These are phyloP conservation scores for Neonectria ditissima DNA, from an alignment of 2,329 filamentous ascomycete species.

Conservation along the genomic window DNA sequence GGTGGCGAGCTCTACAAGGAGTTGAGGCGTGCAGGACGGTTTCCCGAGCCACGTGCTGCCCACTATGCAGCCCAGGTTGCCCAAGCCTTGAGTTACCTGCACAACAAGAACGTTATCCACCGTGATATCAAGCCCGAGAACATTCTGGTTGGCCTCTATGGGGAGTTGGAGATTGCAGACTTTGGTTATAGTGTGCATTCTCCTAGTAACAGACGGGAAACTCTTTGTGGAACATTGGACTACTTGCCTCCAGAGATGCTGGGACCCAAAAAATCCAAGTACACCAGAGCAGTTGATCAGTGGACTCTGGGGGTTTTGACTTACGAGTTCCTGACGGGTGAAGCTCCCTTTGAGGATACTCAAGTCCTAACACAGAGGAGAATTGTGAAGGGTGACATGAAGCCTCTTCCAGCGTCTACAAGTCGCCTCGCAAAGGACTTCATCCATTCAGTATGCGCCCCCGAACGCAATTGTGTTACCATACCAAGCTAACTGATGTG, in stretches of 20 bases:
- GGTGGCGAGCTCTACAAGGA: constrained; percentile 78
- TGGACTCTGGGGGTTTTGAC: constrained; percentile 43
- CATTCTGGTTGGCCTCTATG: constrained; percentile 47
- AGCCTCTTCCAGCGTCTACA: constrained; percentile 33
- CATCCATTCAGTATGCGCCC: constrained; percentile 9
- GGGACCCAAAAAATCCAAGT: constrained; percentile 1
- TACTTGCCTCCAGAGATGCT: constrained; percentile 48
- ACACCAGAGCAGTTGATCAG: constrained; percentile 36
- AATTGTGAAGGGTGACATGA: constrained; percentile 39
- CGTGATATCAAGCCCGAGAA: constrained; percentile 52
- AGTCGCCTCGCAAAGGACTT: constrained; percentile 35
- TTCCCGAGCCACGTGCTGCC: constrained; percentile 77
- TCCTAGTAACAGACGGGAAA: constrained; percentile 37
- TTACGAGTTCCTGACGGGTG: constrained; percentile 42
- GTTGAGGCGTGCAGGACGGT: constrained; percentile 72
- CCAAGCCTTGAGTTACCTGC: constrained; percentile 45
- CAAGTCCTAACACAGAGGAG: constrained; percentile 33
- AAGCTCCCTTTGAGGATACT: constrained; percentile 42
- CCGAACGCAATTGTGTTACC: too few species aligned
- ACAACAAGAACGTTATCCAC: constrained; percentile 50
- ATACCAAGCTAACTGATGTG: neutral
- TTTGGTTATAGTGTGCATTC: constrained; percentile 48
- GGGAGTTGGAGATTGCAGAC: constrained; percentile 46
- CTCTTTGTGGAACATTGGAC: constrained; percentile 45
- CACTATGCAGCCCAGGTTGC: constrained; percentile 81